Evolutionary conservation across 352 stramenopile species (phyloP).

Genomic region (Pythium sp.): DNA sequence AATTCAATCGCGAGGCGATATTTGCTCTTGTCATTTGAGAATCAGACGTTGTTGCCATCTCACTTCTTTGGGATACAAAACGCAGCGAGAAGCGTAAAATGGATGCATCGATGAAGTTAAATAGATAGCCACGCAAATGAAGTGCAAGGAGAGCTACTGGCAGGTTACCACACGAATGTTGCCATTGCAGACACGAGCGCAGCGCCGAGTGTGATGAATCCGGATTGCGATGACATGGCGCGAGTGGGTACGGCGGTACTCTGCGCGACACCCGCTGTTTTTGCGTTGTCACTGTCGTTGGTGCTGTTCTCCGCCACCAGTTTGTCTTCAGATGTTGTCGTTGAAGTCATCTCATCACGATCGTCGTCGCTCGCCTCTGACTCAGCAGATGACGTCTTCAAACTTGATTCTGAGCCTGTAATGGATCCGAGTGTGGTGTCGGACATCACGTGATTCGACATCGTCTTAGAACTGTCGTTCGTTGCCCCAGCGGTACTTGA

Average conservation of each 20-base stretch:
- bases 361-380: not conserved
- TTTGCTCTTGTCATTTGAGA: not conserved
- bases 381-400: not conserved
- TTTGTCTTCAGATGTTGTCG: not conserved
- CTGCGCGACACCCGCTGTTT: not conserved
- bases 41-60: not conserved
- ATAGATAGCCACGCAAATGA: not conserved
- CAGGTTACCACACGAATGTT: not conserved
- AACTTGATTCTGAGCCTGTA: not conserved
- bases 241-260: not conserved
- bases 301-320: not conserved
- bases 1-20: not conserved
- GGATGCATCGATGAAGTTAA: not conserved
- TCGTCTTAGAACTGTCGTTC: not conserved
- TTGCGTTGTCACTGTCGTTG: not conserved
- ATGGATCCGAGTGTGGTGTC: not conserved
- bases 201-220: slow-evolving; percentile 1
- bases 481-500: not conserved
- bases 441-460: not conserved
- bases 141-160: not conserved
- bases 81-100: not conserved
- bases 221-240: not conserved
- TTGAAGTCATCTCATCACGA: not conserved
- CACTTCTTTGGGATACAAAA: not conserved
- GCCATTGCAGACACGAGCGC: slow-evolving; percentile 1